Base-by-base conservation (phyloP, 305 asterid species). In the Solanum hybrid region DNA sequence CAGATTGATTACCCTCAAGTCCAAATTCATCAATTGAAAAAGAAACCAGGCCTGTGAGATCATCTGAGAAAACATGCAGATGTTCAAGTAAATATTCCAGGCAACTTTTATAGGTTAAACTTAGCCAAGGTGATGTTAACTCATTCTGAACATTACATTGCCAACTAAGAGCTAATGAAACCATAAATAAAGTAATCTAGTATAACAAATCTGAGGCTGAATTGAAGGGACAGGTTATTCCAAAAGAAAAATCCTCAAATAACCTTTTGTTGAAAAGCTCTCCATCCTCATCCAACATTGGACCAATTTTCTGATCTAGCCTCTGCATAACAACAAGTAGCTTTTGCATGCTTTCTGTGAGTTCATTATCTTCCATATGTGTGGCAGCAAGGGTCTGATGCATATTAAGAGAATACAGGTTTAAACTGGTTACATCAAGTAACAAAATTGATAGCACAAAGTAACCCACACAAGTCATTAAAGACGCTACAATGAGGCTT, bases 201-300 rank as follows among this genome's bases (percentile, higher is more conserved):
- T n/a, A 26, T 38, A 56, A 80, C 20, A 37, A 34, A 46, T 82
- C 72, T 46, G 72, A 82, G 22, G 32, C 72, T 32, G 84, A 73
- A 69, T 79, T 88, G 40, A 87, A 81, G 46, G 7, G 35, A 42
- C 36, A 88, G 79, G 88, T 87, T 79, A 80, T 29, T 77, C 35
- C 66, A 40, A 81, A 81, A 87, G 71, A 20, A 31, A 20, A 87
- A 27, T 40, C 75, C 64, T 51, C 79, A 37, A 72, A 56, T 85
- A 89, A 94, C 98, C 98, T 93, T 91, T 60, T 90, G 86, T 95
- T 96, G 90, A 96, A 96, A 92, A 92, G 96, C 91, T 95, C 96
- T 76, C 99, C 99, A 85, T 96, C 99, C 64, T 94, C 93, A 90
- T 96, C 96, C 93, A 96, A 87, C 98, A 96, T 89, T n/a, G 98